Conservation (phyloP, 805 yeast species). For the Candida coleopterorum region DNA sequence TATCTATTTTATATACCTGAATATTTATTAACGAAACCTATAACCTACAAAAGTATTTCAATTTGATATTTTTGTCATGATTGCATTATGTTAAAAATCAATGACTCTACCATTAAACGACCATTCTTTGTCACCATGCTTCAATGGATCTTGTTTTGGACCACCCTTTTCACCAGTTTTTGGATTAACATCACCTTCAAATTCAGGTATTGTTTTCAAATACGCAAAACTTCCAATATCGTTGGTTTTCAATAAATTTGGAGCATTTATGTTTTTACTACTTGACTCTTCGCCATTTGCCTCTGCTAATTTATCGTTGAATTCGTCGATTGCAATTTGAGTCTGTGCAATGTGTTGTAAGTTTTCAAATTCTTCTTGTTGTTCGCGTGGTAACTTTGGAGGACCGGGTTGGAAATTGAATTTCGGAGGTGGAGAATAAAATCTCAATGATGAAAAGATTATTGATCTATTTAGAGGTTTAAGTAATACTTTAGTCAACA, state of each 20-base stretch:
- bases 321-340: conserved; percentile 73
- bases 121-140: conserved; percentile 75
- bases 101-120: conserved; percentile 95
- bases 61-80: too few relatives aligned
- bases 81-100: conserved; percentile 83
- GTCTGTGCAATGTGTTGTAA: conserved; percentile 77
- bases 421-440: conserved; percentile 2
- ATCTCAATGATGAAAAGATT: not conserved
- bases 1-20: not conserved
- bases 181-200: conserved; percentile 92
- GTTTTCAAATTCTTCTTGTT: conserved; percentile 87
- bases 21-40: too few relatives aligned
- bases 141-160: conserved; percentile 93
- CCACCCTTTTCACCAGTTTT: conserved; percentile 95
- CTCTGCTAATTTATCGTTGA: conserved; percentile 42
- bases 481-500: not conserved
- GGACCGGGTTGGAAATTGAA: conserved; percentile 41
- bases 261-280: not conserved
- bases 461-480: not conserved
- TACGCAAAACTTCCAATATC: conserved; percentile 63
- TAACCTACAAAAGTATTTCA: too few relatives aligned
- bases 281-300: conserved; percentile 1
- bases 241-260: conserved; percentile 22
- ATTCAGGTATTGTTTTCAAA: conserved; percentile 83
- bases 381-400: conserved; percentile 70